Evolutionary conservation across 148 eudicot genomes (phyloP).

Genomic region (Chenopodium formosanum): DNA sequence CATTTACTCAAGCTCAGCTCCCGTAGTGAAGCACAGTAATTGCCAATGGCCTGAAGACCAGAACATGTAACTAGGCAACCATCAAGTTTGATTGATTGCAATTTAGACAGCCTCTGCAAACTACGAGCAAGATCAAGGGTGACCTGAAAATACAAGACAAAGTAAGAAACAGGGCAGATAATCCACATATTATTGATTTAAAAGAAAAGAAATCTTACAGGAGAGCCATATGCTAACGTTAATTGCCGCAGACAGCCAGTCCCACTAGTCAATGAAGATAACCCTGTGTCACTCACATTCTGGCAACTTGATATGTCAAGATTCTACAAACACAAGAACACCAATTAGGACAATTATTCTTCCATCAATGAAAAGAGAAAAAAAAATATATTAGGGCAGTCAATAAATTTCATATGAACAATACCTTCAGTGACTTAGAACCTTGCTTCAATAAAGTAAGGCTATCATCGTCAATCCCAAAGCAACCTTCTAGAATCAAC

Average conservation of each 20-base stretch:
- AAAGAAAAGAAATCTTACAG: conserved; percentile 41
- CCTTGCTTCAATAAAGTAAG: conserved; percentile 64
- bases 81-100: conserved; percentile 77
- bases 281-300: conserved; percentile 65
- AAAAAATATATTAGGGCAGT: too few relatives aligned
- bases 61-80: conserved; percentile 76
- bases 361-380: neutral
- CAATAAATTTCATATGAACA: too few relatives aligned
- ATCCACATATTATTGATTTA: neutral
- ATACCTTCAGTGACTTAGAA: conserved; percentile 78
- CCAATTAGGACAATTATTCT: neutral
- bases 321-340: conserved; percentile 37
- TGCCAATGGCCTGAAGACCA: conserved; percentile 76
- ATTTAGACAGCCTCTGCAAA: conserved; percentile 67
- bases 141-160: conserved; percentile 53
- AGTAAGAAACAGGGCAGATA: conserved; percentile 20
- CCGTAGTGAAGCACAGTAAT: conserved; percentile 55
- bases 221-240: conserved; percentile 67
- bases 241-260: conserved; percentile 60
- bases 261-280: conserved; percentile 62
- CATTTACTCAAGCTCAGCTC: conserved; percentile 91
- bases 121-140: conserved; percentile 69
- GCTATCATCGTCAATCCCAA: conserved; percentile 76
- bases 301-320: conserved; percentile 88
- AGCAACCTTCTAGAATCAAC: conserved; percentile 85